A percentile compares a stretch with the other conserved stretches of the same genome.
These are phyloP conservation scores for Cyathus striatus DNA, from an alignment of 768 basidiomycete species.

Conservation along the genomic window DNA sequence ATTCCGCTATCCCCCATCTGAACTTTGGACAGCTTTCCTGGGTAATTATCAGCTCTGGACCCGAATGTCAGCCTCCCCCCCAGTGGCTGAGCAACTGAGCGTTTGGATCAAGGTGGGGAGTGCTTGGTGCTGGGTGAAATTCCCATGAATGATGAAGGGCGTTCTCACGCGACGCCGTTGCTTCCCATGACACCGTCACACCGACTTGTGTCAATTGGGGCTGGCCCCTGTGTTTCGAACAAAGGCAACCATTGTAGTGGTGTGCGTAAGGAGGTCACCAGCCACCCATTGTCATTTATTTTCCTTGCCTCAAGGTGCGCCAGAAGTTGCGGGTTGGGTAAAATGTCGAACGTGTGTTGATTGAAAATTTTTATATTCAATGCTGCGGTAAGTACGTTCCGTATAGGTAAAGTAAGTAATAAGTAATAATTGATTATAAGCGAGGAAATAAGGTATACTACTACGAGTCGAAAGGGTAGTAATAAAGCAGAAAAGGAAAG, in stretches of 20 bases:
- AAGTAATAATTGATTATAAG: not conserved
- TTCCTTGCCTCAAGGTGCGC: not conserved
- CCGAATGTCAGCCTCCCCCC: no score
- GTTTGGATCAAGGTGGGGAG: no score
- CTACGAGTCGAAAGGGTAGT: no score
- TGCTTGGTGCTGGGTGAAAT: no score
- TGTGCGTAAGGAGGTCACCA: not conserved
- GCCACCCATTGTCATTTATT: no score
- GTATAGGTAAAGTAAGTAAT: not conserved
- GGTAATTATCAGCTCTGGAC: no score
- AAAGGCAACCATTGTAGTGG: not conserved
- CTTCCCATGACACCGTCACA: slow-evolving; percentile 1
- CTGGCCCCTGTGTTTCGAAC: not conserved
- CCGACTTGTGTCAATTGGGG: not conserved
- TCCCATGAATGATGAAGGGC: not conserved
- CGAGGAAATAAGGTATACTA: not conserved
- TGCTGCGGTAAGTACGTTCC: not conserved
- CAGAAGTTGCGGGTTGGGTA: not conserved
- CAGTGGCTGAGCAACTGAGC: no score
- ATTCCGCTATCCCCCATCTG: slow-evolving; percentile 1
- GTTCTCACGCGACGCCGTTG: not conserved
- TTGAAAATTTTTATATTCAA: not conserved
- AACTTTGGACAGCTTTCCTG: no score
- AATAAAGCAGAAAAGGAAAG: no score
- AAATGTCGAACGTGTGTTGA: not conserved